These are phyloP conservation scores for Suillus fuscotomentosus DNA, from an alignment of 768 basidiomycete genomes.

Conservation along the genomic window DNA sequence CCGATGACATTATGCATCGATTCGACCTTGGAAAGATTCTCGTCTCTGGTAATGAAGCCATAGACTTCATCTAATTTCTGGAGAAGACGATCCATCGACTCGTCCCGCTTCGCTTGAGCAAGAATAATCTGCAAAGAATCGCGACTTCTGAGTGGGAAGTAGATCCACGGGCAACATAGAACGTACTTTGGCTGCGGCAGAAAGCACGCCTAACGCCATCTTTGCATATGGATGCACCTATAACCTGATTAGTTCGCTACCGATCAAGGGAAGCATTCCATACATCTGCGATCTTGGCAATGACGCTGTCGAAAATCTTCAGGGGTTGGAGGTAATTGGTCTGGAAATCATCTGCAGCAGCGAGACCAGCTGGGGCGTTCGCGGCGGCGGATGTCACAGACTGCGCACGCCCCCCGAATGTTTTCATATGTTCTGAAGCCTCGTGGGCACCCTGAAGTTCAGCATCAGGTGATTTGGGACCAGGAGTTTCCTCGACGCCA, in stretches of 20 bases:
- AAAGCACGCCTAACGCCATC: slow-evolving; percentile 4
- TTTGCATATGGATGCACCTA: slow-evolving; percentile 9
- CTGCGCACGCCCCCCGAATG: background rate
- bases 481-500: background rate
- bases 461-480: background rate
- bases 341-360: background rate
- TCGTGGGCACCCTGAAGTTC: background rate
- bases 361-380: background rate
- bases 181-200: background rate
- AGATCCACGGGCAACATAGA: too few species aligned
- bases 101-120: slow-evolving; percentile 4
- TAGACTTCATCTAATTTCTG: background rate
- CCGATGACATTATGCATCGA: background rate
- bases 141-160: too few species aligned
- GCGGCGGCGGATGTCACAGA: background rate
- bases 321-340: slow-evolving; percentile 6
- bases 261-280: background rate
- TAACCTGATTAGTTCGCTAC: background rate
- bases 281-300: background rate
- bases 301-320: background rate
- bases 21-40: background rate
- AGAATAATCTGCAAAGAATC: background rate
- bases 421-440: background rate
- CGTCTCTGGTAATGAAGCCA: background rate
- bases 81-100: background rate